Evolutionary conservation across 805 yeast genomes (phyloP), one percentile per base, ranked within the genome.

Genomic region (Lachancea sp.): DNA sequence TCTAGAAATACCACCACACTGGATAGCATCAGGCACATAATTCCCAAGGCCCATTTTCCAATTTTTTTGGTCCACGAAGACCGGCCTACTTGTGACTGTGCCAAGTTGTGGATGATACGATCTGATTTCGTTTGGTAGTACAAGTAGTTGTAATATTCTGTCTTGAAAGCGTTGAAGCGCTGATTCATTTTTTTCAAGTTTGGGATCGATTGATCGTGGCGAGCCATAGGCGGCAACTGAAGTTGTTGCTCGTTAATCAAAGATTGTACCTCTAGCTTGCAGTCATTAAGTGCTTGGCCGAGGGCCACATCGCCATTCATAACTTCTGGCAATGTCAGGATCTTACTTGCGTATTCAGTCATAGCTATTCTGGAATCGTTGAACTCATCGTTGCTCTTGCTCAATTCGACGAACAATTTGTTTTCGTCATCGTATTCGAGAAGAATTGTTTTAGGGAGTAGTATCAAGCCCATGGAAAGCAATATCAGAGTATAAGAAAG

Each of bases 351-450:
- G 37, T 45, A 48, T 18, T 60, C 64, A 8, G 54, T 36, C 44
- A 56, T 36, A 19, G 49, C 50, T 31, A 60, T 34, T 41, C 51
- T 54, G 2, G 56, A 40, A 28, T 58, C 65, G 34, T 58, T 59
- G 32, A 56, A 26, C 33, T 59, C 63, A 22, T 60, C 65, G 30
- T 58, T 60, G 3, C 49, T 47, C 44, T 58, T 57, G 40, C 61
- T 55, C 29, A 60, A 37, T 36, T 56, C 54, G 21, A 60, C 55
- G 34, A 54, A 60, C 11, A 57, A 38, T 20, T 43, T 42, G 16
- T 45, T 41, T 23, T 45, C 45, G 38, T 58, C 51, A 20, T 50
- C 47, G 13, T 42, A 36, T 20, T 48, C 47, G 2, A 43, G 32
- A 8, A 55, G 36, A 17, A 59, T 33, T 31, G 50, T 54, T 38